phyloP scores from a whole-genome alignment of 2,329 filamentous ascomycete genomes.

The Sphaceloma murrayae region DNA sequence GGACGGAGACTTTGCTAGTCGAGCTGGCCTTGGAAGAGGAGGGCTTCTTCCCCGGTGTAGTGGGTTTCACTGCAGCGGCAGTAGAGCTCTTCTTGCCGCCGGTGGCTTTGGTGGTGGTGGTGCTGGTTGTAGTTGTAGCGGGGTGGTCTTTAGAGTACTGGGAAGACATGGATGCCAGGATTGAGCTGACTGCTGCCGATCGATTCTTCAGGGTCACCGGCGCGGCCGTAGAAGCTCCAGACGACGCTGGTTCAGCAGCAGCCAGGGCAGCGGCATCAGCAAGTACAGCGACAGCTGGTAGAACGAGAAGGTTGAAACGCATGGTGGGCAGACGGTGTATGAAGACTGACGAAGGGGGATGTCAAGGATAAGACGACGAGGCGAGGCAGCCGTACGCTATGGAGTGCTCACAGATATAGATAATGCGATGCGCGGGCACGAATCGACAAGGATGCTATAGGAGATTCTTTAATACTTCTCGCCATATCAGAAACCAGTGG shows the following conservation, averaged over 20 bases:
- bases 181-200: not conserved
- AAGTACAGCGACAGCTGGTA: not conserved
- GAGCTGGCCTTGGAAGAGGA: not conserved
- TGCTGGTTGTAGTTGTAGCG: not conserved
- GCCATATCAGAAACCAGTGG: no score
- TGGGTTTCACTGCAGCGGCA: not conserved
- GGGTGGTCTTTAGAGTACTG: constrained; percentile 13
- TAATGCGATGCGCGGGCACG: not conserved
- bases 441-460: no score
- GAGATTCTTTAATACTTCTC: no score
- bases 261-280: not conserved
- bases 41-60: not conserved
- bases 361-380: no score
- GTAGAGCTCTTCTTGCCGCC: not conserved
- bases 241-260: not conserved
- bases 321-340: not conserved
- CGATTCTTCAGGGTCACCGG: not conserved
- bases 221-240: not conserved
- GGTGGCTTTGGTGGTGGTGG: not conserved
- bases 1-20: not conserved
- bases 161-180: not conserved
- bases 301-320: not conserved
- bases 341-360: not conserved
- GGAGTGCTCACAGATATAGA: not conserved
- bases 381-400: not conserved